Conservation (phyloP, 176 grass and related monocot genomes). For the Ampelocalamus luodianensis region DNA sequence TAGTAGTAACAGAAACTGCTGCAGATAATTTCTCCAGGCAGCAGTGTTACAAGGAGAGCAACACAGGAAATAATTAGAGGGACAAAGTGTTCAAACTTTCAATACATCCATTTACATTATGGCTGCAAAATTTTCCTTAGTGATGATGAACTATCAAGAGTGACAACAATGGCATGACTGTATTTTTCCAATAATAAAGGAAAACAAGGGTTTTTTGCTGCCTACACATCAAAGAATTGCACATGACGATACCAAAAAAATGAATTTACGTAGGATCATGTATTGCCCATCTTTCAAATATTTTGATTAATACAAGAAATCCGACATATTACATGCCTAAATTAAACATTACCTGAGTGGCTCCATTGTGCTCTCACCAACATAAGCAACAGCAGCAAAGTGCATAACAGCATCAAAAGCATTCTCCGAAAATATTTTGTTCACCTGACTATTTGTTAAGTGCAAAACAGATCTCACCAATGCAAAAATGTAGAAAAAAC, state of each 20-base stretch:
- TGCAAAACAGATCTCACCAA: conserved; percentile 30
- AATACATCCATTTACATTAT: background rate
- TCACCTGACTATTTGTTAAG: conserved; percentile 76
- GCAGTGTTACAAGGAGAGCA: background rate
- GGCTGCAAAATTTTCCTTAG: background rate
- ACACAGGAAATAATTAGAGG: background rate
- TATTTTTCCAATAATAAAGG: background rate
- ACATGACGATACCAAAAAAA: background rate
- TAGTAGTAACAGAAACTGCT: background rate
- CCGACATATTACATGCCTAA: background rate
- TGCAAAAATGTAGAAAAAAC: background rate
- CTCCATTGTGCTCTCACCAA: conserved; percentile 95
- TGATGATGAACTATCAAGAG: background rate
- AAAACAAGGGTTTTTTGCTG: background rate
- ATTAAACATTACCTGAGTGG: conserved; percentile 70
- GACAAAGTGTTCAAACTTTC: background rate
- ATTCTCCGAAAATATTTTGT: conserved; percentile 93
- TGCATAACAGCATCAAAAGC: conserved; percentile 98
- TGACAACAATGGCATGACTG: background rate
- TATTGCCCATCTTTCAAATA: background rate
- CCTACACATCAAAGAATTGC: conserved; percentile 4
- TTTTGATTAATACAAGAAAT: conserved; percentile 29
- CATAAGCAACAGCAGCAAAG: conserved; percentile 98
- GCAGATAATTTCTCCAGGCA: background rate
- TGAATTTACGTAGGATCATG: background rate